phyloP scores from a whole-genome alignment of 345 rosid genomes.

The Ceriops zippeliana region DNA sequence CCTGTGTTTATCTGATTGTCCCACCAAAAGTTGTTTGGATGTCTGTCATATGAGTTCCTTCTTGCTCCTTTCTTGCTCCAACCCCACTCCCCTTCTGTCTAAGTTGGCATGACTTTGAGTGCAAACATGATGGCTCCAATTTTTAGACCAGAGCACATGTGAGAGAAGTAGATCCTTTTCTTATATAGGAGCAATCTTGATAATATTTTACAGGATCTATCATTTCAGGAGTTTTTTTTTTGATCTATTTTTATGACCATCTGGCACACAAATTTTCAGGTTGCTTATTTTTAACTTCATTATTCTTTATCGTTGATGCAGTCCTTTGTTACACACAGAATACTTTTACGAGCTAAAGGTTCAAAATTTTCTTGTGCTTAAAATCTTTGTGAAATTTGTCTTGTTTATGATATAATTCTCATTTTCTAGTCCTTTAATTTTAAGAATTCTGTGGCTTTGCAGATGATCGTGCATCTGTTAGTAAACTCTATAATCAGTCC shows the following conservation, averaged over 20 bases:
- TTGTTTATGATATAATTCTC: not conserved
- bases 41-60: not conserved
- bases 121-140: no score
- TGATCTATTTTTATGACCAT: not conserved
- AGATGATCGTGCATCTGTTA: slow-evolving; percentile 34
- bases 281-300: not conserved
- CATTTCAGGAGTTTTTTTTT: not conserved
- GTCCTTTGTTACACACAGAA: slow-evolving; percentile 71
- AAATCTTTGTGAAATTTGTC: not conserved
- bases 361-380: not conserved
- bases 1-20: not conserved
- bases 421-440: not conserved
- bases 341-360: slow-evolving; percentile 48
- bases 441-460: slow-evolving; percentile 14
- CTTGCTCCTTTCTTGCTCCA: not conserved
- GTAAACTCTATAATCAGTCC: slow-evolving; percentile 13
- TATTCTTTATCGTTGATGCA: slow-evolving; percentile 33
- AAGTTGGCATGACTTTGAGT: no score
- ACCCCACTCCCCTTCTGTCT: no score
- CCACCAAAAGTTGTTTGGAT: not conserved
- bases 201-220: not conserved
- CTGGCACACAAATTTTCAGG: not conserved
- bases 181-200: not conserved
- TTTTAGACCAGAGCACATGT: no score
- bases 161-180: no score